phyloP scores from a whole-genome alignment of 441 rosid species.

The Populus hybrid region DNA sequence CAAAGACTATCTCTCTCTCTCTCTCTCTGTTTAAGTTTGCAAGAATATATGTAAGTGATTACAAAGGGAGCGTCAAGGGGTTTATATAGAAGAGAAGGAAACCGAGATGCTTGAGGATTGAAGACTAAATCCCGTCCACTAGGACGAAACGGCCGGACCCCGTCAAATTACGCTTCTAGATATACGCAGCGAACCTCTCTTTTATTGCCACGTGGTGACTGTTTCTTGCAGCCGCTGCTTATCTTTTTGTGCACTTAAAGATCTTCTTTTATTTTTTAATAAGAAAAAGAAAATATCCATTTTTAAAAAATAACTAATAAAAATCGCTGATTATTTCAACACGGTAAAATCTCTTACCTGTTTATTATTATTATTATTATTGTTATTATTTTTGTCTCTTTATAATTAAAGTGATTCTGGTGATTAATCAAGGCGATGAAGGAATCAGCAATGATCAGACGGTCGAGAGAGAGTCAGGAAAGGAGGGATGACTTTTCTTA shows the following conservation, averaged over 20 bases:
- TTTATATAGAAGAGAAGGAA: conserved; percentile 31
- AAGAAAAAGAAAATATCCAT: too few relatives aligned
- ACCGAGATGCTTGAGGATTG: background rate
- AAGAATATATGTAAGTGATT: background rate
- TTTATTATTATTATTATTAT: too few relatives aligned
- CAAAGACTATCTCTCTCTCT: background rate
- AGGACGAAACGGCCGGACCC: conserved; percentile 7
- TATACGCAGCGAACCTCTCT: background rate
- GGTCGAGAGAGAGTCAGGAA: too few relatives aligned
- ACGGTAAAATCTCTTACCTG: background rate
- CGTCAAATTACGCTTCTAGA: conserved; percentile 20
- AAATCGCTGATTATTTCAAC: background rate
- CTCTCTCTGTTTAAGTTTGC: background rate
- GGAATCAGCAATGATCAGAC: background rate
- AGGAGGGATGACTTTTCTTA: too few relatives aligned
- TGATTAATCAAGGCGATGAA: background rate
- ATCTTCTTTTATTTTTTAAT: background rate
- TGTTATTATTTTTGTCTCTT: too few relatives aligned
- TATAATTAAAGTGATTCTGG: background rate
- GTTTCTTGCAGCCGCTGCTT: background rate
- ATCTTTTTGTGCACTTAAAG: background rate
- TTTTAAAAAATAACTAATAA: too few relatives aligned
- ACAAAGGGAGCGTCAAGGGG: background rate
- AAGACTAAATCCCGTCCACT: background rate
- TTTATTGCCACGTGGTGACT: background rate